phyloP scores from a whole-genome alignment of 495 filamentous ascomycete species.

The Penicillium cataractarum region DNA sequence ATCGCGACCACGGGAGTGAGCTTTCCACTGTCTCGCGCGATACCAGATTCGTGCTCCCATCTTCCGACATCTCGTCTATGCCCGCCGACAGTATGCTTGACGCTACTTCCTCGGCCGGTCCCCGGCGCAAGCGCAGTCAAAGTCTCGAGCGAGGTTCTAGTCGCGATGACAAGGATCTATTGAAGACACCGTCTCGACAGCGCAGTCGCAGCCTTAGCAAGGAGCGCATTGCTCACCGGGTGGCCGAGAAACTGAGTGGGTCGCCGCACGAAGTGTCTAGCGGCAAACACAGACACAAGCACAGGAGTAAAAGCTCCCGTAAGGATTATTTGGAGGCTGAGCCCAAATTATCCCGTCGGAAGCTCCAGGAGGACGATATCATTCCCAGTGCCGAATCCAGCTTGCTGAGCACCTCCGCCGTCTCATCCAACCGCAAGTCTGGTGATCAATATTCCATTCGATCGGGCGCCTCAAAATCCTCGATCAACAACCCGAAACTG shows the following conservation, averaged over 20 bases:
- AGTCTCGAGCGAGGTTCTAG: conserved; percentile 55
- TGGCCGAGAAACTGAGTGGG: conserved; percentile 66
- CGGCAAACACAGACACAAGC: conserved; percentile 60
- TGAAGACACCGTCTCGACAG: conserved; percentile 65
- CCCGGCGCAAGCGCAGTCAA: conserved; percentile 59
- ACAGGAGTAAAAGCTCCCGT: conserved; percentile 52
- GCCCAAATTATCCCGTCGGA: conserved; percentile 59
- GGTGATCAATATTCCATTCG: conserved; percentile 75
- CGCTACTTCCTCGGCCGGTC: conserved; percentile 50
- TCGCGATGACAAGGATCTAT: conserved; percentile 55
- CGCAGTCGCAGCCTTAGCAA: conserved; percentile 74
- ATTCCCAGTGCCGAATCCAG: conserved; percentile 72
- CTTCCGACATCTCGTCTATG: conserved; percentile 91
- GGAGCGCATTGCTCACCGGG: conserved; percentile 72
- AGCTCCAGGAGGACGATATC: conserved; percentile 68
- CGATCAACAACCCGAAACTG: conserved; percentile 93
- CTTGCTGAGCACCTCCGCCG: conserved; percentile 66
- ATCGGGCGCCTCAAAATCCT: conserved; percentile 79
- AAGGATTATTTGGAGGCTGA: conserved; percentile 63
- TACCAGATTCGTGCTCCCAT: conserved; percentile 57
- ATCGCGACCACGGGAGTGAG: conserved; percentile 59
- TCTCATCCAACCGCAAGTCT: conserved; percentile 71
- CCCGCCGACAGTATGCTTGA: conserved; percentile 90
- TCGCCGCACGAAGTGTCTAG: conserved; percentile 50
- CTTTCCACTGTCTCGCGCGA: conserved; percentile 63